A percentile compares a stretch with the other conserved stretches of the same genome.
Conservation (phyloP, 805 yeast species). For the Yarrowia osloensis region DNA sequence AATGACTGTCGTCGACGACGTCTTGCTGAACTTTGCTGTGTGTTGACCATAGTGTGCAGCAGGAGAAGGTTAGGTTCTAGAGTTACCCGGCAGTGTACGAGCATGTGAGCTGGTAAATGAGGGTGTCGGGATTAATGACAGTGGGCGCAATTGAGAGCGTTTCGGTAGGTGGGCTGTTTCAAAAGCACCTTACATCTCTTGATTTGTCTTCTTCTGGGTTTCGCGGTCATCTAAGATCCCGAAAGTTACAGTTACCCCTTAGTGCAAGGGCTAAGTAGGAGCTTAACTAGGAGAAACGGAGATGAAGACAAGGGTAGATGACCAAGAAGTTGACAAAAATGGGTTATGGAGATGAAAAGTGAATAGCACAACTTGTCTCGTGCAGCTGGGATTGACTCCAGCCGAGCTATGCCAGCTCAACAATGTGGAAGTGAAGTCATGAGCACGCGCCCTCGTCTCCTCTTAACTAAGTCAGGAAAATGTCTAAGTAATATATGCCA, state of each 20-base stretch:
- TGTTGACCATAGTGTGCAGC: neutral
- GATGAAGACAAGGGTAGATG: no score
- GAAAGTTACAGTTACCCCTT: neutral
- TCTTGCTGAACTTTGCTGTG: slow-evolving; percentile 24
- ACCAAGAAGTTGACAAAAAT: no score
- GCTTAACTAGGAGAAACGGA: neutral
- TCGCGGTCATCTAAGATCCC: neutral
- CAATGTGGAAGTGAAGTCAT: no score
- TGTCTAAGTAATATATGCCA: no score
- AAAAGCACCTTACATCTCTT: no score
- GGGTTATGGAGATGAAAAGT: no score
- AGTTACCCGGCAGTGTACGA: neutral
- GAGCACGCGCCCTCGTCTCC: no score
- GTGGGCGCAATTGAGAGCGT: neutral
- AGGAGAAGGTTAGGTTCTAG: neutral
- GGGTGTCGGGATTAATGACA: neutral
- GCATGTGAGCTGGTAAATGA: neutral
- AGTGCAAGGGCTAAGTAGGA: neutral
- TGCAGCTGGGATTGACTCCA: no score
- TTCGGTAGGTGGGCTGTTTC: no score
- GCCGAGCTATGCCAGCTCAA: no score
- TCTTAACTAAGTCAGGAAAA: no score
- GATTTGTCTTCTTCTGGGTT: neutral
- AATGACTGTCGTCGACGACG: slow-evolving; percentile 22
- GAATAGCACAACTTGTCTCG: no score